Conservation (phyloP, 176 grass and related monocot genomes). For the Oryza glumipatula region DNA sequence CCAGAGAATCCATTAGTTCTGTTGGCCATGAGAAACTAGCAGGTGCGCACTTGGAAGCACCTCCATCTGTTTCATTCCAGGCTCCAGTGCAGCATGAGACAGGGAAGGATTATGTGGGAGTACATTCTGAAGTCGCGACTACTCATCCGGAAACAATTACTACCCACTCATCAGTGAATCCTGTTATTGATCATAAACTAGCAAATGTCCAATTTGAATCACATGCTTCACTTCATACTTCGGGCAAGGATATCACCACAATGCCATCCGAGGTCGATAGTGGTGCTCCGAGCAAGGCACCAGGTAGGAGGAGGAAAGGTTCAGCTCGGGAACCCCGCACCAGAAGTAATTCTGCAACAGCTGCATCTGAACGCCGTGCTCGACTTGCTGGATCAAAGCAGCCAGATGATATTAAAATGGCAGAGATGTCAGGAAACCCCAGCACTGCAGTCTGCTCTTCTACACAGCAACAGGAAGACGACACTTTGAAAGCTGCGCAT, state of each 20-base stretch:
- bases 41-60: constrained; percentile 22
- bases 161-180: constrained; percentile 41
- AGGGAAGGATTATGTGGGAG: constrained; percentile 40
- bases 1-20: constrained; percentile 33
- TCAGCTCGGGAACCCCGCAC: constrained; percentile 47
- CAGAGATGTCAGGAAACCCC: constrained; percentile 37
- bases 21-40: constrained; percentile 37
- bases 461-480: constrained; percentile 43
- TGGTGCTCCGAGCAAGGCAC: constrained; percentile 44
- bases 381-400: constrained; percentile 61
- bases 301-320: constrained; percentile 66
- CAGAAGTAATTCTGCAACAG: constrained; percentile 64
- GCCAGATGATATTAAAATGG: constrained; percentile 40
- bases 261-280: constrained; percentile 42
- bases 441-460: constrained; percentile 19
- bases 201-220: constrained; percentile 26
- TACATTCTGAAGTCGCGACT: constrained; percentile 28
- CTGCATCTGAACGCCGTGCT: constrained; percentile 57
- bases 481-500: constrained; percentile 26
- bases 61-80: constrained; percentile 35
- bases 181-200: constrained; percentile 31
- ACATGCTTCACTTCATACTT: constrained; percentile 45
- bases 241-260: constrained; percentile 32
- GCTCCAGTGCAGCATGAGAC: constrained; percentile 45
- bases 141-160: constrained; percentile 4